Evolutionary conservation across 495 filamentous ascomycete species (phyloP).

Genomic region (Wilcoxina mikolae): DNA sequence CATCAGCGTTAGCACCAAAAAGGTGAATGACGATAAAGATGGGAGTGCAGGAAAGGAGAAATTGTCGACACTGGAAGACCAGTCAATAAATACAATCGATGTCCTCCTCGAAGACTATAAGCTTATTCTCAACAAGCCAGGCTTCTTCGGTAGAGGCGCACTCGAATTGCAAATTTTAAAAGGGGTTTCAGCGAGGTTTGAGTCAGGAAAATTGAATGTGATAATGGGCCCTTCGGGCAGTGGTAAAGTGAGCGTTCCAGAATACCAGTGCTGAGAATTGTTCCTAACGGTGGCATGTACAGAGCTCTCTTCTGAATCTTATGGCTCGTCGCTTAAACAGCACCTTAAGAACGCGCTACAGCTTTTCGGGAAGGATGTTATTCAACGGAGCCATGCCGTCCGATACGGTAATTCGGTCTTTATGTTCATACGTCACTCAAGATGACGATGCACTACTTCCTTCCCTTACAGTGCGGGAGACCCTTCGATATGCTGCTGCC

Average conservation of each 20-base stretch:
- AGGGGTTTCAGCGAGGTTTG: slow-evolving; percentile 46
- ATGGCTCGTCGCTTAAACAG: slow-evolving; percentile 50
- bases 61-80: slow-evolving; percentile 36
- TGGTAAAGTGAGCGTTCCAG: slow-evolving; percentile 36
- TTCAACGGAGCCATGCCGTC: slow-evolving; percentile 55
- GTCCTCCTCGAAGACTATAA: slow-evolving; percentile 47
- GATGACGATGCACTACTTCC: slow-evolving; percentile 60
- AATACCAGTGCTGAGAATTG: background rate
- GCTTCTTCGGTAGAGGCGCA: slow-evolving; percentile 32
- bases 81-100: slow-evolving; percentile 40
- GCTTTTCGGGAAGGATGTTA: slow-evolving; percentile 41
- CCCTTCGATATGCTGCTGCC: slow-evolving; percentile 50
- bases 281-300: background rate
- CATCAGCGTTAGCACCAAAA: slow-evolving; percentile 40
- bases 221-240: slow-evolving; percentile 68
- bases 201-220: slow-evolving; percentile 50
- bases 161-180: slow-evolving; percentile 45
- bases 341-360: slow-evolving; percentile 41
- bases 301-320: slow-evolving; percentile 50
- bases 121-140: slow-evolving; percentile 46
- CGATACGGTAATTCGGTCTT: slow-evolving; percentile 46
- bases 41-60: slow-evolving; percentile 47
- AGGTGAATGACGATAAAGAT: slow-evolving; percentile 42
- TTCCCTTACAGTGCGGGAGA: slow-evolving; percentile 61
- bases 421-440: slow-evolving; percentile 61